Evolutionary conservation across 768 basidiomycete species (phyloP).

Genomic region (Suillus plorans): DNA sequence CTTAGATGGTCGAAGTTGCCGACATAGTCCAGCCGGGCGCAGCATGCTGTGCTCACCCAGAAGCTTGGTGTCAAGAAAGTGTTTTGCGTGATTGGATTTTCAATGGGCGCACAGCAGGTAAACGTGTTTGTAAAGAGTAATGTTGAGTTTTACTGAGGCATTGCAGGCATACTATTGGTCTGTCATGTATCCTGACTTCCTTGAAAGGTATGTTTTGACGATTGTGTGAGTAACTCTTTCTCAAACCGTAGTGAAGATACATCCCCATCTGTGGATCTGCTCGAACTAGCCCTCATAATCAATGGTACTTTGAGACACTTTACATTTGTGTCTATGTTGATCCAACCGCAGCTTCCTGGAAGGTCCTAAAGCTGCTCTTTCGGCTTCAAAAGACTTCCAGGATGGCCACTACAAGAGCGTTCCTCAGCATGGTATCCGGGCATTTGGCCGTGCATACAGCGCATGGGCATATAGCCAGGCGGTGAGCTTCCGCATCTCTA

Average conservation of each 20-base stretch:
- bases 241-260: conserved; percentile 36
- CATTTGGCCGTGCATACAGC: conserved; percentile 55
- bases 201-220: conserved; percentile 40
- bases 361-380: conserved; percentile 54
- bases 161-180: conserved; percentile 56
- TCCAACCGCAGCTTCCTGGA: conserved; percentile 50
- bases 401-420: conserved; percentile 48
- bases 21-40: conserved; percentile 43
- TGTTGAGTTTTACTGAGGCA: not conserved
- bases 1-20: not conserved
- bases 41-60: conserved; percentile 51
- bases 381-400: conserved; percentile 54
- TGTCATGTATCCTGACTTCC: conserved; percentile 52
- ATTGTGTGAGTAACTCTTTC: not conserved
- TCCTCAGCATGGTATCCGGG: conserved; percentile 51
- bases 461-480: conserved; percentile 62
- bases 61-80: conserved; percentile 44
- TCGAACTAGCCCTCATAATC: conserved; percentile 54
- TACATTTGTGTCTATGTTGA: not conserved
- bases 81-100: conserved; percentile 52
- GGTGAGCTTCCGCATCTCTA: conserved; percentile 27
- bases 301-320: conserved; percentile 37
- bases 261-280: conserved; percentile 54
- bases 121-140: not conserved
- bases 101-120: conserved; percentile 59